Evolutionary conservation across 148 eudicot species (phyloP).

Genomic region (Rhododendron williamsianum): DNA sequence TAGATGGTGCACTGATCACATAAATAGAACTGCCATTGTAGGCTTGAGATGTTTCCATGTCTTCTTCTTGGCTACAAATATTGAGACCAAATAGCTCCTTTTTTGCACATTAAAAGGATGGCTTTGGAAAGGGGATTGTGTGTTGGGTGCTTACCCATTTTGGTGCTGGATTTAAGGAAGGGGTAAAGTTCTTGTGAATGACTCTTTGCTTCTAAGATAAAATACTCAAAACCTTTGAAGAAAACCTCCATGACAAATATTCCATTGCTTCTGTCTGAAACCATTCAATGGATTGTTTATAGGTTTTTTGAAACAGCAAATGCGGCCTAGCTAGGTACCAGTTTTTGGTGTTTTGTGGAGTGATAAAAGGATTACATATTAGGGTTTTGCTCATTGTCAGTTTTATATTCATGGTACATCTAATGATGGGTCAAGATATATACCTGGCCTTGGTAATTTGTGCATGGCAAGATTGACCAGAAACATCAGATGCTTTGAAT

Average conservation of each 20-base stretch:
- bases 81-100: not conserved
- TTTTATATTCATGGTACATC: not conserved
- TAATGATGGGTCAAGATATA: not conserved
- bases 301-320: not conserved
- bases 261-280: not conserved
- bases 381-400: not conserved
- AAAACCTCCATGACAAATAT: not conserved
- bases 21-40: not conserved
- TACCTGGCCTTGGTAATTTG: not conserved
- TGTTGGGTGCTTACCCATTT: not conserved
- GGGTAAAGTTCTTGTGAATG: not conserved
- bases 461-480: not conserved
- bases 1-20: not conserved
- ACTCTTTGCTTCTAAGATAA: not conserved
- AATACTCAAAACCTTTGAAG: not conserved
- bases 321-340: not conserved
- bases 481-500: not conserved
- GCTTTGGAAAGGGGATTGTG: not conserved
- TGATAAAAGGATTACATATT: not conserved
- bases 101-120: not conserved
- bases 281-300: not conserved
- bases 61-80: not conserved
- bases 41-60: not conserved
- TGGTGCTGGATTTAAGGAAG: not conserved
- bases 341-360: not conserved